Evolutionary conservation across 2,329 filamentous ascomycete species (phyloP).

Genomic region (Escovopsis sp.): DNA sequence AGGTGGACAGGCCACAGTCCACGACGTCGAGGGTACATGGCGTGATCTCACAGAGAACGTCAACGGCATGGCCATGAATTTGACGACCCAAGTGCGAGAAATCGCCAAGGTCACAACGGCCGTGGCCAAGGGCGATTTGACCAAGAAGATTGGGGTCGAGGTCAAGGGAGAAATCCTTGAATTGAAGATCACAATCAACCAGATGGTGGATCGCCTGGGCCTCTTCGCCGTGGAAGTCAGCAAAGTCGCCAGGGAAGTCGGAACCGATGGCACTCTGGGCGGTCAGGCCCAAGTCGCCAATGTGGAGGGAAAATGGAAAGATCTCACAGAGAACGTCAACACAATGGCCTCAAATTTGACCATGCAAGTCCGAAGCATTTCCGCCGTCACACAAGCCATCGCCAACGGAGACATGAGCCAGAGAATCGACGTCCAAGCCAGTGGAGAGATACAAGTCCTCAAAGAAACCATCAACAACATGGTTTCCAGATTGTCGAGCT

Average conservation of each 20-base stretch:
- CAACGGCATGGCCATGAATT: slow-evolving; percentile 96
- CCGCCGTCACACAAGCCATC: slow-evolving; percentile 85
- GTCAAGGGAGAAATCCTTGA: slow-evolving; percentile 89
- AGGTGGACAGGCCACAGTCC: slow-evolving; percentile 87
- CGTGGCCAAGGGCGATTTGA: slow-evolving; percentile 85
- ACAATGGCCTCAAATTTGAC: slow-evolving; percentile 57
- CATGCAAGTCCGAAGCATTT: slow-evolving; percentile 75
- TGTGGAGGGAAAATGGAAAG: slow-evolving; percentile 96
- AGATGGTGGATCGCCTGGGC: slow-evolving; percentile 93
- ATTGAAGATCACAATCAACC: slow-evolving; percentile 95
- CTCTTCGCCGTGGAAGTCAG: slow-evolving; percentile 96
- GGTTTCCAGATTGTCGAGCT: slow-evolving; percentile 88
- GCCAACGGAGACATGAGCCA: slow-evolving; percentile 91
- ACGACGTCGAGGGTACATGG: slow-evolving; percentile 95
- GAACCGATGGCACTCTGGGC: slow-evolving; percentile 85
- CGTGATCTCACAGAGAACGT: slow-evolving; percentile 89
- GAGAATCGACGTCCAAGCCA: slow-evolving; percentile 88
- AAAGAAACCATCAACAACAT: slow-evolving; percentile 99
- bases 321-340: slow-evolving; percentile 82
- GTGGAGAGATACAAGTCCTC: slow-evolving; percentile 83
- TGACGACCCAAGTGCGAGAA: slow-evolving; percentile 93
- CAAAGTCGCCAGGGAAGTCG: slow-evolving; percentile 87
- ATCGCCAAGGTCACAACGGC: slow-evolving; percentile 95
- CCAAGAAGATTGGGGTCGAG: slow-evolving; percentile 89
- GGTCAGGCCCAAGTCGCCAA: slow-evolving; percentile 89